Conservation (phyloP, 2,329 filamentous ascomycete species). For the Calycina marina region DNA sequence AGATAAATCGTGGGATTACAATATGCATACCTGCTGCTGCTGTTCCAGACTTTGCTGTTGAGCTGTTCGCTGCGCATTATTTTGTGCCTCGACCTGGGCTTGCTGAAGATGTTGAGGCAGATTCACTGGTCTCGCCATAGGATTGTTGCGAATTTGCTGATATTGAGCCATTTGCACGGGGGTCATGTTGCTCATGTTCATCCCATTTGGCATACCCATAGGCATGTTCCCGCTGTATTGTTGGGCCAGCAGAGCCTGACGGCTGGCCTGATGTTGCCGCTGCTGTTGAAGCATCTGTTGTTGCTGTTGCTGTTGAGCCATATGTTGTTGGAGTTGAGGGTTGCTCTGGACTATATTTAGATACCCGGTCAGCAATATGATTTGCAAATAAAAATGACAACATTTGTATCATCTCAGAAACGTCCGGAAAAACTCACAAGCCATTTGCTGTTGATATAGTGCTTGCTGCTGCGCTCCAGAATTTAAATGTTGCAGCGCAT, state of each 20-base stretch:
- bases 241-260: constrained; percentile 39
- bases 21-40: constrained; percentile 1
- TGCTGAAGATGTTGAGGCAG: constrained; percentile 30
- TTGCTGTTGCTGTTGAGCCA: constrained; percentile 43
- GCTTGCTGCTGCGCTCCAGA: constrained; percentile 30
- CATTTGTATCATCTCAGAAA: too few relatives aligned
- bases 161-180: constrained; percentile 39
- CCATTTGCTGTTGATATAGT: constrained; percentile 13
- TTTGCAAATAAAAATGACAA: constrained; percentile 1
- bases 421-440: constrained; percentile 15
- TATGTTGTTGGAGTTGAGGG: constrained; percentile 23
- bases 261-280: constrained; percentile 24
- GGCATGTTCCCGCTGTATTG: constrained; percentile 36
- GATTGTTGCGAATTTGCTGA: constrained; percentile 31
- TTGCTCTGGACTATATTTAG: constrained; percentile 21
- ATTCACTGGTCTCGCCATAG: constrained; percentile 30
- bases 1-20: neutral
- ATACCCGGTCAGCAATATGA: constrained; percentile 11
- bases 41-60: constrained; percentile 1
- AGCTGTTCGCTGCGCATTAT: constrained; percentile 10
- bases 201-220: constrained; percentile 37
- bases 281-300: constrained; percentile 38
- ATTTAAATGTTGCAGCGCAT: constrained; percentile 58
- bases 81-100: constrained; percentile 24
- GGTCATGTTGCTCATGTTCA: constrained; percentile 34